Base-by-base conservation (phyloP, 148 eudicot genomes). In the Dianthus caryophyllus region DNA sequence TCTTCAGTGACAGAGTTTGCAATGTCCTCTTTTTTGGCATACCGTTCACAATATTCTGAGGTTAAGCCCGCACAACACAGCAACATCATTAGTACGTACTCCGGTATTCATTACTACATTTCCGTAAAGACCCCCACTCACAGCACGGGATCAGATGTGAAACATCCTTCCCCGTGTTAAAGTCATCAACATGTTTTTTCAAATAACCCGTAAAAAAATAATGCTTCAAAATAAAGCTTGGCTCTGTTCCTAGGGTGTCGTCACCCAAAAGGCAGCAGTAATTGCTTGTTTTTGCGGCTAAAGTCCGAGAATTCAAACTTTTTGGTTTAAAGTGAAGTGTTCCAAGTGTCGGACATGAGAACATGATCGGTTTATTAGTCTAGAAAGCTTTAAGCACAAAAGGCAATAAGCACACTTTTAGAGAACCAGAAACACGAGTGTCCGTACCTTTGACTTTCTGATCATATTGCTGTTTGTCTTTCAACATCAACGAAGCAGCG, bases 401-500 rank as follows among this genome's bases (percentile, higher is more conserved):
- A 53, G 24, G 57, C 57, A 53, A 24, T 54, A 2, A 15, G 2
- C 11, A 54, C 16, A 53, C 8, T 3, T 33, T 8, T 14, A 17
- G 33, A 55, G 39, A 29, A 29, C 61, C 15, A 18, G 2, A 20
- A 33, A 20, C 0, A 60, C 15, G 2, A 53, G 46, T 10, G 4
- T 18, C 24, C 72, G n/a, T 72, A 87, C 93, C 93, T 84, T 78
- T 87, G 47, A 87, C 93, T 77, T 84, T 87, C 67, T 83, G 85
- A 43, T 87, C 93, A 70, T 87, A 87, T 71, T 81, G 82, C 54
- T 74, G 62, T 50, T 77, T 73, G 47, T 87, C 86, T 69, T 85
- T 84, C 85, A 85, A 85, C 89, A 87, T 85, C 47, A 87, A 59
- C 0, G 89, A 81, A 26, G 93, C 93, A 62, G 93, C 93, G 75